Evolutionary conservation across 2,329 filamentous ascomycete genomes (phyloP), one percentile per base, ranked within the genome.

Genomic region (Laburnicola sp.): DNA sequence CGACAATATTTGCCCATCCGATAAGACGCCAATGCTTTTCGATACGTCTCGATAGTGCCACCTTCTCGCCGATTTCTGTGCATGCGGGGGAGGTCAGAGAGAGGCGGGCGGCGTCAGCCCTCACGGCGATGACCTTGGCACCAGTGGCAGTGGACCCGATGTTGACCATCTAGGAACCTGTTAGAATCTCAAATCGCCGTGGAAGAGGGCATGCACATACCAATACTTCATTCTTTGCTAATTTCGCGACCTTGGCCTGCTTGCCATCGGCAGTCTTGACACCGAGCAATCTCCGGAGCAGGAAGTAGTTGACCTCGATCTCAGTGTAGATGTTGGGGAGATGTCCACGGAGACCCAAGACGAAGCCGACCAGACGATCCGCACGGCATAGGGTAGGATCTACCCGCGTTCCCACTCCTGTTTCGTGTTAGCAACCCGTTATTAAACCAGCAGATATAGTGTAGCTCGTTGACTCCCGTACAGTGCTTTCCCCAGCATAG

Each of bases 201-300:
- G n/a, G n/a, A n/a, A n/a, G 11, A 11, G 26, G 38, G 16, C 4
- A 21, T 27, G n/a, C n/a, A 59, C 58, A 35, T 67, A 71, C 66
- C 43, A 99, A 87, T 69, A 97, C 91, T 76, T 99, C 94, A 78
- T 96, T 97, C 86, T 97, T 99, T 51, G 91, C 82, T 60, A 99
- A 82, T 81, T 99, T 99, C 66, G 92, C 91, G 62, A 99, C 94
- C 87, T 99, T 99, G 70, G 93, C 93, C 78, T 97, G 94, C 82
- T 99, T 99, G 74, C 94, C 94, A 65, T 99, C 94, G 57, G 93
- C 91, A 40, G 94, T 96, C 80, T 95, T 92, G 68, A 99, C 94
- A 85, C 94, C 94, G 50, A 99, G 85, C 57, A 99, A 82, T 66
- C 94, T 85, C 67, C 93, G 89, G 58, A 99, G 87, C 56, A 99